Percentiles rank a stretch among this genome's conserved stretches.
Evolutionary conservation across 352 stramenopile species (phyloP).

Genomic region (Globisporangium nunn): DNA sequence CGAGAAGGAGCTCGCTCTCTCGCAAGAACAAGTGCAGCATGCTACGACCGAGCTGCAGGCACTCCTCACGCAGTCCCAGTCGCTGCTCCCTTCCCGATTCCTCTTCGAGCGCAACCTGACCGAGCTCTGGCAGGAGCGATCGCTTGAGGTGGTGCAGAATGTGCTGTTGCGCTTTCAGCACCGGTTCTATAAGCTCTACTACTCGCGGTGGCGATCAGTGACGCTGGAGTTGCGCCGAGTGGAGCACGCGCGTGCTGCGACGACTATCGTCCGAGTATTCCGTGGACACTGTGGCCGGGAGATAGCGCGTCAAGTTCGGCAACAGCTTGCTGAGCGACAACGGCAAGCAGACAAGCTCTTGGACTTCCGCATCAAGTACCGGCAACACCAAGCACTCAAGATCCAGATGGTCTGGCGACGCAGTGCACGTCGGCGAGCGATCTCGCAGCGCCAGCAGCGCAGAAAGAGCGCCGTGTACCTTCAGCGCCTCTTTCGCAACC

Average conservation of each 20-base stretch:
- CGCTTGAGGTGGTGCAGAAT: conserved; percentile 30
- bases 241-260: conserved; percentile 24
- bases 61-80: conserved; percentile 24
- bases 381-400: conserved; percentile 32
- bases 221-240: conserved; percentile 18
- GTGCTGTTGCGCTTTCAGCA: conserved; percentile 42
- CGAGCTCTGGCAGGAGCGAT: conserved; percentile 29
- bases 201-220: conserved; percentile 20
- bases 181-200: conserved; percentile 47
- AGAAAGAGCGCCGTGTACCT: conserved; percentile 23
- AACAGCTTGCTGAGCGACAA: conserved; percentile 17
- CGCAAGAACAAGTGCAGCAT: conserved; percentile 11
- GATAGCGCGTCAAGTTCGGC: conserved; percentile 18
- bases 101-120: conserved; percentile 55
- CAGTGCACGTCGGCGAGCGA: conserved; percentile 16
- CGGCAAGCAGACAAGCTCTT: conserved; percentile 27
- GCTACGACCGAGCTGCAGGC: conserved; percentile 19
- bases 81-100: conserved; percentile 38
- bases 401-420: conserved; percentile 46
- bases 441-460: conserved; percentile 18
- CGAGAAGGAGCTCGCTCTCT: conserved; percentile 17
- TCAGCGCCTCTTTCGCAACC: conserved; percentile 29
- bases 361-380: conserved; percentile 33
- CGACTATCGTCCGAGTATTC: conserved; percentile 32
- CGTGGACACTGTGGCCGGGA: conserved; percentile 27